phyloP scores from a whole-genome alignment of 2,329 filamentous ascomycete genomes.

The Colletotrichum filicis region DNA sequence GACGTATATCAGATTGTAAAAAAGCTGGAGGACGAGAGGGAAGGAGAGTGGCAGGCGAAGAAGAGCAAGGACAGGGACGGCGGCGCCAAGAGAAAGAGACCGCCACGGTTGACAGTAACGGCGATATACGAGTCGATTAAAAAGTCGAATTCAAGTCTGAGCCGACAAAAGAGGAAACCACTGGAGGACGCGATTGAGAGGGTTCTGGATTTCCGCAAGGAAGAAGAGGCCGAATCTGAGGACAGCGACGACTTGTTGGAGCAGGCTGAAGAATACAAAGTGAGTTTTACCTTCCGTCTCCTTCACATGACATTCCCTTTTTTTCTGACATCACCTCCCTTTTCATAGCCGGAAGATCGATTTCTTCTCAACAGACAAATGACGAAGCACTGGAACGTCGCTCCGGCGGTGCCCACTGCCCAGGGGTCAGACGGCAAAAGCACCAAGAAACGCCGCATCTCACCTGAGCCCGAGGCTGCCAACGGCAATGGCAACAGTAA shows the following conservation, averaged over 20 bases:
- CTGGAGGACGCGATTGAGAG: constrained; percentile 89
- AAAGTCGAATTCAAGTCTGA: constrained; percentile 86
- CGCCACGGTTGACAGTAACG: constrained; percentile 61
- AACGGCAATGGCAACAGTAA: constrained; percentile 13
- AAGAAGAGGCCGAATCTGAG: constrained; percentile 67
- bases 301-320: not conserved
- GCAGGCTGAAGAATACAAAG: constrained; percentile 36
- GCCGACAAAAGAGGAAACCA: constrained; percentile 81
- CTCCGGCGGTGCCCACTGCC: constrained; percentile 22
- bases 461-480: constrained; percentile 30
- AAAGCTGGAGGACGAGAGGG: constrained; percentile 77
- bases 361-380: constrained; percentile 55
- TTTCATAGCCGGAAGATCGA: constrained; percentile 44
- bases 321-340: not conserved
- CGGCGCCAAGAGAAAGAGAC: constrained; percentile 53
- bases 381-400: constrained; percentile 51
- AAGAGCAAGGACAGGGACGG: constrained; percentile 63
- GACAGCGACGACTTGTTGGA: constrained; percentile 62
- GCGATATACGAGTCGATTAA: constrained; percentile 80
- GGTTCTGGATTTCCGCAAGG: constrained; percentile 78
- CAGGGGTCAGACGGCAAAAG: constrained; percentile 34
- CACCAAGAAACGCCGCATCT: constrained; percentile 39
- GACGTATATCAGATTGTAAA: constrained; percentile 84
- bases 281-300: constrained; percentile 34
- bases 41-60: constrained; percentile 49